Evolutionary conservation across 371 early-diverging fungal species (phyloP).

Genomic region (Circinella umbellata): DNA sequence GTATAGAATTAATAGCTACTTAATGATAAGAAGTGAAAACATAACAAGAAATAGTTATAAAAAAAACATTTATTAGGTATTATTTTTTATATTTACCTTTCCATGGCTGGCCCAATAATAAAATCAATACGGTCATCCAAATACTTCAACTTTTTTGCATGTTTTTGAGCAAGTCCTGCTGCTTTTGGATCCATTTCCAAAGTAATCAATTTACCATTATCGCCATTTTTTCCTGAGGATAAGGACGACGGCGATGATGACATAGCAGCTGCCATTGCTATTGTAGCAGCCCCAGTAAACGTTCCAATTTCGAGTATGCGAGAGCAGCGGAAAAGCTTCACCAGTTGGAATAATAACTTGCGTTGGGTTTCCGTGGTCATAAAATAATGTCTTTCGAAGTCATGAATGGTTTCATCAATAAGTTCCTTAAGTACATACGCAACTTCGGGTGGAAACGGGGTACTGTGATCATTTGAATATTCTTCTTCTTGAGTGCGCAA

Average conservation of each 20-base stretch:
- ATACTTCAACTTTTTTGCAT: slow-evolving; percentile 26
- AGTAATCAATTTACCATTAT: slow-evolving; percentile 34
- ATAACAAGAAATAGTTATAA: slow-evolving; percentile 21
- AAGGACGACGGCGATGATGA: neutral
- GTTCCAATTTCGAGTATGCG: slow-evolving; percentile 60
- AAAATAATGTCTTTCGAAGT: neutral
- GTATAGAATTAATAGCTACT: too few species aligned
- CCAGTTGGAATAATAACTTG: slow-evolving; percentile 39
- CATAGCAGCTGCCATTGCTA: slow-evolving; percentile 62
- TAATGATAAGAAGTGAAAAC: slow-evolving; percentile 15
- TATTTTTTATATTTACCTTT: slow-evolving; percentile 27
- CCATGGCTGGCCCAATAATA: slow-evolving; percentile 29
- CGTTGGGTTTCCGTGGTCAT: slow-evolving; percentile 52
- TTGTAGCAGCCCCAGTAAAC: slow-evolving; percentile 60
- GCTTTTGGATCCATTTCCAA: slow-evolving; percentile 48
- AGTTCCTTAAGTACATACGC: neutral
- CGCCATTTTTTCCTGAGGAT: too few species aligned
- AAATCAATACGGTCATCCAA: slow-evolving; percentile 24
- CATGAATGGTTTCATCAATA: neutral
- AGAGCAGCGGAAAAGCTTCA: slow-evolving; percentile 7
- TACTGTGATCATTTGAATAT: too few species aligned
- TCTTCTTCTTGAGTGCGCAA: too few species aligned
- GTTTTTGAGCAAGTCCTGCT: slow-evolving; percentile 36
- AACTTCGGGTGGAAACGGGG: too few species aligned
- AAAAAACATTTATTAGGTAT: too few species aligned